Base-by-base conservation (phyloP, 352 stramenopile species). In the Globisporangium polare region DNA sequence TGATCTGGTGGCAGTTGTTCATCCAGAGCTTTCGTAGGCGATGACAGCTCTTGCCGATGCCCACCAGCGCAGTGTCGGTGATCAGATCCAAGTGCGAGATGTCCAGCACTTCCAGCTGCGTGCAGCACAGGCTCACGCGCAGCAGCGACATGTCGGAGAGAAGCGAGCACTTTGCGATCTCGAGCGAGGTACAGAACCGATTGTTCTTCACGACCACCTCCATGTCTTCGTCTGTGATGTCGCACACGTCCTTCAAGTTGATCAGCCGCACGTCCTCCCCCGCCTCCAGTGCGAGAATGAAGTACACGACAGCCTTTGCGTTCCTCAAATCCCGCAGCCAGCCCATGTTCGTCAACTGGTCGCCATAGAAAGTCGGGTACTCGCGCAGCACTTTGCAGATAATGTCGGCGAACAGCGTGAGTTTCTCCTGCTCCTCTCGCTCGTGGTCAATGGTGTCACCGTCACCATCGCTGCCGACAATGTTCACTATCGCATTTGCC, bases 41-140 rank as follows among this genome's bases (percentile, higher is more conserved):
- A 26, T 72, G 66, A 24, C 79, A 90, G 29, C 76, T 72, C 53
- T 80, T 89, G 0, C 67, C 77, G 2, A 93, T 62, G 5, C 69
- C 74, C 13, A 63, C 45, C 9, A 94, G 63, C 7, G 69, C 68
- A 0, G 68, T 49, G 60, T 96, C 86, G 0, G 84, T 90, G 51
- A 96, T 67, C 41, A 72, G 58, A 1, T 61, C 65, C 50, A 84
- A 92, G n/a, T 82, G 78, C 5, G 85, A 87, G 0, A 97, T 51
- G 47, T 97, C 86, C 1, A 97, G 72, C 3, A 76, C 50, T 54
- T 95, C 86, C 1, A 97, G 67, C 15, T 90, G 79, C 1, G 67
- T 67, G 53, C 83, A 94, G 39, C 70, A 73, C 47, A 77, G 26
- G 6, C 65, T 71, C 4, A 86, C 66, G 0, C 66, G 68, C 33